Evolutionary conservation across 768 basidiomycete genomes (phyloP), one percentile per base, ranked within the genome.

Genomic region (Mycena sanguinolenta): DNA sequence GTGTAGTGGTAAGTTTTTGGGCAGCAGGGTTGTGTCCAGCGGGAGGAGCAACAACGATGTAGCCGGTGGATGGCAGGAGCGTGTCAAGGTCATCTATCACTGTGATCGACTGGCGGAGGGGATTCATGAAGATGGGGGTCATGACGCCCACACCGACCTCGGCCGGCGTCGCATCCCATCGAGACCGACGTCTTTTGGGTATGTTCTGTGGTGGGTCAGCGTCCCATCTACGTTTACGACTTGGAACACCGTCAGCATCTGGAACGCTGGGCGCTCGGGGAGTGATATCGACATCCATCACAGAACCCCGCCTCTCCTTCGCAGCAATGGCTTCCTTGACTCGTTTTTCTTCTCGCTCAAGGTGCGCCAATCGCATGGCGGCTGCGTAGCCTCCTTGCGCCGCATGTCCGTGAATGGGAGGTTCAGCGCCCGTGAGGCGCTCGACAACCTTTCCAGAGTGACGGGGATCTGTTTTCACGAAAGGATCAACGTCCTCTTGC

Each of bases 151-250:
- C 80, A 7, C 36, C 58, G 38, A 44, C 39, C 30, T 89, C 83
- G 55, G 87, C 86, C 7, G 98, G 96, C 19, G 95, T 93, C 81
- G 97, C 95, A 80, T 99, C 98, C 98, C 97, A 99, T 58, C 97
- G 89, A 36, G 97, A 98, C 73, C 95, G 91, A 69, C 95, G 92
- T 82, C 97, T 97, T 83, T 93, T 95, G 54, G 94, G 90, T 25
- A 91, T 78, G 63, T 90, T 88, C 91, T 89, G 3, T 82, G 78
- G 42, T 87, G 82, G 67, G 91, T 90, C 63, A 80, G 85, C 34
- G 76, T 96, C 95, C 94, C 94, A 96, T 62, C 93, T 85, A 59
- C 93, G 90, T 81, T 94, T 94, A 69, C 92, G 91, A 77, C 89
- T 93, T 21, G 86, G 78, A 46, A 88, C 87, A 16, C 84, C 58